Evolutionary conservation across 345 rosid species (phyloP).

Genomic region (Populus tremula): DNA sequence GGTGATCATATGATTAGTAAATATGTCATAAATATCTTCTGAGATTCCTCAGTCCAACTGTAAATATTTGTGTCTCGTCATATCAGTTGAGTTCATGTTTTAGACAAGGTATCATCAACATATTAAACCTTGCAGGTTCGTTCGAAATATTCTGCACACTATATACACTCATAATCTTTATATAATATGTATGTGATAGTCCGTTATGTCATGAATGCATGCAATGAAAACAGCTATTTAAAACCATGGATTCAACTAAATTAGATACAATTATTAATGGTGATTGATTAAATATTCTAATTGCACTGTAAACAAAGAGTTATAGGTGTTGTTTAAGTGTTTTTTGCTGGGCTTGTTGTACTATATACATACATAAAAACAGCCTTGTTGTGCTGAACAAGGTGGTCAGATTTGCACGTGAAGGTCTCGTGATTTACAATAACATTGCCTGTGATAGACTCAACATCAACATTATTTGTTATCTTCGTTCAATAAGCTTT

Average conservation of each 20-base stretch:
- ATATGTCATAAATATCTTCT: neutral
- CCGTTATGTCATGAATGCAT: neutral
- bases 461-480: constrained; percentile 10
- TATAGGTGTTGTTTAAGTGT: constrained; percentile 22
- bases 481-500: constrained; percentile 14
- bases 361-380: neutral
- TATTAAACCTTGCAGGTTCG: neutral
- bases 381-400: constrained; percentile 32
- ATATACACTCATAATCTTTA: no score
- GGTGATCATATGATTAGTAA: neutral
- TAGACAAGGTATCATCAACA: neutral
- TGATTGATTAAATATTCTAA: constrained; percentile 6
- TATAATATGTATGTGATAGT: no score
- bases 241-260: constrained; percentile 8
- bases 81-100: neutral
- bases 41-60: neutral
- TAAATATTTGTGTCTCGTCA: neutral
- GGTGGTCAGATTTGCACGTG: constrained; percentile 85
- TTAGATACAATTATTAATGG: neutral
- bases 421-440: constrained; percentile 65
- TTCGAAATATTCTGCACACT: no score
- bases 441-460: constrained; percentile 40
- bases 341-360: constrained; percentile 10
- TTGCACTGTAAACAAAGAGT: constrained; percentile 21
- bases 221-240: neutral